Percentiles rank a stretch among this genome's conserved stretches.
These are phyloP conservation scores for Candolleomyces efflorescens DNA, from an alignment of 768 basidiomycete species.

Conservation along the genomic window DNA sequence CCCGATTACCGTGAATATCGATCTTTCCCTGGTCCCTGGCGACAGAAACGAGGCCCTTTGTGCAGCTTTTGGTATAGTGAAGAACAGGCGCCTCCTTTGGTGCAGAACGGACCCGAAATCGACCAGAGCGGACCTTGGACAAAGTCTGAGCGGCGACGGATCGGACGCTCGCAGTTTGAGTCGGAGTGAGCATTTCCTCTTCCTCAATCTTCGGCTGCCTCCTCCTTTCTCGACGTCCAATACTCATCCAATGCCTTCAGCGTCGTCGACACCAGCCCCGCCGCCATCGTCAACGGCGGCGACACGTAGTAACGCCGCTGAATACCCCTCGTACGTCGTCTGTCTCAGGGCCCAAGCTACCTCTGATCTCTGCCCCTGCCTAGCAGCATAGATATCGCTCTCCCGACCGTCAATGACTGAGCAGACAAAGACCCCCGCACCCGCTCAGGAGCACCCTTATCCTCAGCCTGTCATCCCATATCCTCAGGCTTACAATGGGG, in stretches of 20 bases:
- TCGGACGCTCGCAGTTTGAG: constrained; percentile 37
- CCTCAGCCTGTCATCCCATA: constrained; percentile 30
- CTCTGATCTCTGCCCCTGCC: background rate
- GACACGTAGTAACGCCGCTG: background rate
- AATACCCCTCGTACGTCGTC: background rate
- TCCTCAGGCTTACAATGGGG: constrained; percentile 26
- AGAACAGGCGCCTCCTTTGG: background rate
- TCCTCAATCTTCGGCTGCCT: constrained; percentile 15
- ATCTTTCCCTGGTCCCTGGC: background rate
- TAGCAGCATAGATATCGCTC: background rate
- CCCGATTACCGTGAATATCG: background rate
- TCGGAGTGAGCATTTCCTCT: constrained; percentile 42
- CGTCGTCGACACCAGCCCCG: background rate
- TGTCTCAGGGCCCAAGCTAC: too few species aligned
- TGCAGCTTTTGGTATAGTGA: background rate
- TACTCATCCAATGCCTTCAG: constrained; percentile 10
- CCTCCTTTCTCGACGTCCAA: constrained; percentile 7
- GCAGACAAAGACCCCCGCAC: constrained; percentile 23
- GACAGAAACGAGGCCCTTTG: background rate
- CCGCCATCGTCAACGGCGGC: background rate
- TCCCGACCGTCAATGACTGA: constrained; percentile 25
- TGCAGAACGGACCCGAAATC: background rate
- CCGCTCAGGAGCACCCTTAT: constrained; percentile 28
- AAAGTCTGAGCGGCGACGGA: constrained; percentile 39
- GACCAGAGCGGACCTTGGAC: background rate